These are phyloP conservation scores for Aspergillus udagawae DNA, from an alignment of 2,329 filamentous ascomycete genomes.

Conservation along the genomic window DNA sequence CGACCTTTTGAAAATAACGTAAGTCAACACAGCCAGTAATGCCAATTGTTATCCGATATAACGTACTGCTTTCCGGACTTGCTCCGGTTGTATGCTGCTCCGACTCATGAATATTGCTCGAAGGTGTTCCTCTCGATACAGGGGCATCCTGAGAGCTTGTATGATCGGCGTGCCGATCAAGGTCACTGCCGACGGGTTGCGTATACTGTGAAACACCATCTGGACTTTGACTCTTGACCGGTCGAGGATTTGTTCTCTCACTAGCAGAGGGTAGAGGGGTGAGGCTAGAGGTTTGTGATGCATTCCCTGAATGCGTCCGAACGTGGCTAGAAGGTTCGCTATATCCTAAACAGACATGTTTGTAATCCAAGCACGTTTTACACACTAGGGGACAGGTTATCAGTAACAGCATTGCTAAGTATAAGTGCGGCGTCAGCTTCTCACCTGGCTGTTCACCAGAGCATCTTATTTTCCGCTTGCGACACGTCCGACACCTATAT, in stretches of 20 bases:
- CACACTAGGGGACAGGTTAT: constrained; percentile 43
- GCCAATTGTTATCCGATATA: background rate
- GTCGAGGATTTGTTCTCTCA: constrained; percentile 16
- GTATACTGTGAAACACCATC: constrained; percentile 13
- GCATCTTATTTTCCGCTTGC: constrained; percentile 71
- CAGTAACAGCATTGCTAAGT: background rate
- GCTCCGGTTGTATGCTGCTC: constrained; percentile 23
- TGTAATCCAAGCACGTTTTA: constrained; percentile 68
- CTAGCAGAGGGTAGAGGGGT: constrained; percentile 13
- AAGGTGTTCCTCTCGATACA: constrained; percentile 13
- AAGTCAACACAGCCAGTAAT: constrained; percentile 2
- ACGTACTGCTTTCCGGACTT: constrained; percentile 38
- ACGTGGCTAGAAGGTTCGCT: constrained; percentile 43
- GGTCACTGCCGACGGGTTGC: constrained; percentile 3
- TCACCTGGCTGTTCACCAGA: constrained; percentile 64
- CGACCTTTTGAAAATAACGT: constrained; percentile 21
- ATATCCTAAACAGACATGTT: constrained; percentile 66
- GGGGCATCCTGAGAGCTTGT: constrained; percentile 12
- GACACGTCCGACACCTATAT: constrained; percentile 65
- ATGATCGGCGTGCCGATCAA: constrained; percentile 13
- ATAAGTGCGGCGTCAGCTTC: constrained; percentile 1
- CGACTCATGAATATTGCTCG: constrained; percentile 19
- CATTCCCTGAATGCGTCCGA: constrained; percentile 29
- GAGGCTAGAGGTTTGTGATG: constrained; percentile 19
- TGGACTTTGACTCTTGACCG: constrained; percentile 26